phyloP scores from a whole-genome alignment of 2,329 filamentous ascomycete genomes.

The Pseudogymnoascus verrucosus region DNA sequence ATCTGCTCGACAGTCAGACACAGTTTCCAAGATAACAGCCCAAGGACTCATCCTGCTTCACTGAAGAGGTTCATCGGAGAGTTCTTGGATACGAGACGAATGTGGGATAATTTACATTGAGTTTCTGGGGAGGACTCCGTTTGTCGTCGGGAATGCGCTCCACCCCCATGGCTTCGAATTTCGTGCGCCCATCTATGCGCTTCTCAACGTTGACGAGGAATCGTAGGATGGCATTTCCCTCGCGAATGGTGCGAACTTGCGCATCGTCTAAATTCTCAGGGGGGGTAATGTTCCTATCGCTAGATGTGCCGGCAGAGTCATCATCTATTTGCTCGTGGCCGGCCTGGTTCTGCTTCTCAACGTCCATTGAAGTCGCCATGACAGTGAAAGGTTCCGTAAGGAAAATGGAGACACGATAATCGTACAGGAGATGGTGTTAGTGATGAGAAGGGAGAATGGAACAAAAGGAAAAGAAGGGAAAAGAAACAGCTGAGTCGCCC shows the following conservation, averaged over 20 bases:
- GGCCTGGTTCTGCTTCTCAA: not conserved
- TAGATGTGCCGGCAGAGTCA: not conserved
- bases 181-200: not conserved
- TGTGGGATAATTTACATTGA: slow-evolving; percentile 7
- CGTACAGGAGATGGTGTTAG: not conserved
- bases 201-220: slow-evolving; percentile 7
- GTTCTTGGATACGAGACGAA: not conserved
- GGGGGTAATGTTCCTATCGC: not conserved
- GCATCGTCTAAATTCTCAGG: not conserved
- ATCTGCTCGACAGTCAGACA: not conserved
- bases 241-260: slow-evolving; percentile 4
- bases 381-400: not conserved
- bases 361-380: slow-evolving; percentile 4
- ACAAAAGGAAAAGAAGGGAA: not conserved
- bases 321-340: not conserved
- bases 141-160: slow-evolving; percentile 10
- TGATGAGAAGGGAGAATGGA: not conserved
- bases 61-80: not conserved
- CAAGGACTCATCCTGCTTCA: not conserved
- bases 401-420: not conserved
- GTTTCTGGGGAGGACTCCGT: slow-evolving; percentile 9
- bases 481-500: not conserved
- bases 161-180: slow-evolving; percentile 10
- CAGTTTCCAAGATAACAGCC: not conserved
- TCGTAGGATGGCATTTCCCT: slow-evolving; percentile 1